These are phyloP conservation scores for Agaricus subrufescens DNA, from an alignment of 768 basidiomycete genomes.

Conservation along the genomic window DNA sequence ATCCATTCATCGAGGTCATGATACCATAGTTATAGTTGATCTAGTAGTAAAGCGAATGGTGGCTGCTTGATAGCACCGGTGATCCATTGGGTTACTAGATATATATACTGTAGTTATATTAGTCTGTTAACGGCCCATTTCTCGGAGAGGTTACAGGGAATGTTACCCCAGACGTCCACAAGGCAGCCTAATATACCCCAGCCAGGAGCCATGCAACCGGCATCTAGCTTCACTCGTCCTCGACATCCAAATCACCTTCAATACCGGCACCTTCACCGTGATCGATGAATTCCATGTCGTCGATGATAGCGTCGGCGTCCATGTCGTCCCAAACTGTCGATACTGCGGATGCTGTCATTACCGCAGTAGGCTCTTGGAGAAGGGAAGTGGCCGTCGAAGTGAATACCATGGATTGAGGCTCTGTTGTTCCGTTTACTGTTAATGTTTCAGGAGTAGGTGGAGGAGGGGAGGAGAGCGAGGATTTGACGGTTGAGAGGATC, in stretches of 20 bases:
- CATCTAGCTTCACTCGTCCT: slow-evolving; percentile 2
- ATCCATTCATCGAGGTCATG: too few species aligned
- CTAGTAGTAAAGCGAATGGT: too few species aligned
- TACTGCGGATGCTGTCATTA: slow-evolving; percentile 9
- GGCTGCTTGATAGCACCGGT: too few species aligned
- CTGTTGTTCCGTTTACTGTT: background rate
- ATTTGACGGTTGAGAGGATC: slow-evolving; percentile 54
- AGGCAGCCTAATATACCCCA: too few species aligned
- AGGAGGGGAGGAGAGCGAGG: background rate
- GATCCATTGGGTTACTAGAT: too few species aligned
- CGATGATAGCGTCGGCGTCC: slow-evolving; percentile 37
- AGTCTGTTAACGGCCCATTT: too few species aligned
- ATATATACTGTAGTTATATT: too few species aligned
- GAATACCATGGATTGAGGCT: background rate
- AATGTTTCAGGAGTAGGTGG: background rate
- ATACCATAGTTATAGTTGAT: too few species aligned
- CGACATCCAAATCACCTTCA: slow-evolving; percentile 56
- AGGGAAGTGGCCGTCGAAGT: slow-evolving; percentile 2
- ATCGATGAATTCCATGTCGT: slow-evolving; percentile 61
- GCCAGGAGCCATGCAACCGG: background rate
- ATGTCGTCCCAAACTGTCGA: slow-evolving; percentile 26
- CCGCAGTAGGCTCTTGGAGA: slow-evolving; percentile 9
- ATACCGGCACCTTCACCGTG: slow-evolving; percentile 60
- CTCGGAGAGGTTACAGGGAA: too few species aligned
- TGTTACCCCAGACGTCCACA: too few species aligned